A percentile compares a stretch with the other conserved stretches of the same genome.
phyloP scores from a whole-genome alignment of 768 basidiomycete species.

The Mycena maculata region DNA sequence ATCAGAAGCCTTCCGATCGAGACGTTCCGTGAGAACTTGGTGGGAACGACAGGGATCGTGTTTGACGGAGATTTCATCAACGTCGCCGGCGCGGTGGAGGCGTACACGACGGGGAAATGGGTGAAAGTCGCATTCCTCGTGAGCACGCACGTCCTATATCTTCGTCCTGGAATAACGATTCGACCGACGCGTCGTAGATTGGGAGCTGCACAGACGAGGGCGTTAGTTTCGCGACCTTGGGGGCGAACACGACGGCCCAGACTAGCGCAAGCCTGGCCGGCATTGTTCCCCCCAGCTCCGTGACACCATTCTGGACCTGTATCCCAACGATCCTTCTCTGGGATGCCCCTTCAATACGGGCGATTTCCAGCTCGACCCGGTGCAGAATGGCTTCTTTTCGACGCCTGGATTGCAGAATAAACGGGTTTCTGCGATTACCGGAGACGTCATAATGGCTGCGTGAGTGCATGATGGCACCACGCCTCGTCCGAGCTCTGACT shows the following conservation, averaged over 20 bases:
- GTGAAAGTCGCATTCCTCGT: constrained; percentile 28
- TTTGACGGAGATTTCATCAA: constrained; percentile 32
- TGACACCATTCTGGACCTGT: constrained; percentile 19
- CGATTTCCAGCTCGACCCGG: constrained; percentile 20
- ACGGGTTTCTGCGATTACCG: constrained; percentile 24
- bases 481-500: not conserved
- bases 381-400: constrained; percentile 9
- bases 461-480: not conserved
- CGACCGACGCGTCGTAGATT: not conserved
- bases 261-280: constrained; percentile 7
- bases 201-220: constrained; percentile 34
- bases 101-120: constrained; percentile 26
- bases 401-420: constrained; percentile 26
- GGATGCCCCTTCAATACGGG: constrained; percentile 34
- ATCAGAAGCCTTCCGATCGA: constrained; percentile 29
- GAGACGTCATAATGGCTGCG: constrained; percentile 25
- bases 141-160: not conserved
- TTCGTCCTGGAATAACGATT: not conserved
- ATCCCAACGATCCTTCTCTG: constrained; percentile 26
- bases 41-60: constrained; percentile 21
- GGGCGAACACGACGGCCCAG: constrained; percentile 28
- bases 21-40: constrained; percentile 26
- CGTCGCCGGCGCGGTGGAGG: constrained; percentile 12
- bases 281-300: constrained; percentile 12
- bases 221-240: not conserved